Percentiles rank a stretch among this genome's conserved stretches.
phyloP scores from a whole-genome alignment of 208 protist species.

The Angomonas ambiguus region DNA sequence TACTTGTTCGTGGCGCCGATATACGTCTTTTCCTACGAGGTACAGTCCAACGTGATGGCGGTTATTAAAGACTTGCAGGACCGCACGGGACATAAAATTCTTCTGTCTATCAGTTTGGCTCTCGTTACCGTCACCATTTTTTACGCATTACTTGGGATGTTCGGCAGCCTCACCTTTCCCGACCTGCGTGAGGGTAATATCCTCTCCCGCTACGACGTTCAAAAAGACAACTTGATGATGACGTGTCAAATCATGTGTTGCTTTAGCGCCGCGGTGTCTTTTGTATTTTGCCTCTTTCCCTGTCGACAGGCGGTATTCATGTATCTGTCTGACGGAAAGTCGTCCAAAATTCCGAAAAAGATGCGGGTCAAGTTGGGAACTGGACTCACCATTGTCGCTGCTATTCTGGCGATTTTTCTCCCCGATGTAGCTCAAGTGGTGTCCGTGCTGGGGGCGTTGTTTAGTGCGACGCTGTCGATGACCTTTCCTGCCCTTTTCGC shows the following conservation, averaged over 20 bases:
- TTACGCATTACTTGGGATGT: constrained; percentile 49
- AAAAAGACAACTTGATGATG: constrained; percentile 57
- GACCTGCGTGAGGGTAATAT: constrained; percentile 59
- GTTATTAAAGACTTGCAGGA: constrained; percentile 80
- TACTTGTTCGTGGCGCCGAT: constrained; percentile 70
- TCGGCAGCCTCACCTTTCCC: constrained; percentile 64
- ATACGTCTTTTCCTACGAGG: constrained; percentile 79
- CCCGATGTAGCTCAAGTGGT: constrained; percentile 64
- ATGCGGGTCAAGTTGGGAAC: constrained; percentile 44
- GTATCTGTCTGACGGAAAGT: constrained; percentile 51
- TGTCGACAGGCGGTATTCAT: constrained; percentile 64
- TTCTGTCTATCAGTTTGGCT: constrained; percentile 57
- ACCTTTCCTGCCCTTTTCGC: constrained; percentile 71
- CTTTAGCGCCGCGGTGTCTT: constrained; percentile 64
- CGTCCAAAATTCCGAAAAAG: constrained; percentile 50
- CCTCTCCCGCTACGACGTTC: constrained; percentile 48
- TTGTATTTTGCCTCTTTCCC: constrained; percentile 74
- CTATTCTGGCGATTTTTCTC: constrained; percentile 53
- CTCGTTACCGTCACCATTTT: constrained; percentile 49
- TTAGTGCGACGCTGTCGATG: constrained; percentile 78
- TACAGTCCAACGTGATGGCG: constrained; percentile 79
- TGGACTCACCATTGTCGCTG: constrained; percentile 26
- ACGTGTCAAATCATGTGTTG: constrained; percentile 66
- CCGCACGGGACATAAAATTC: constrained; percentile 50
- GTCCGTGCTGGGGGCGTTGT: constrained; percentile 56